Base-by-base conservation (phyloP, 805 yeast genomes). In the Wickerhamomyces hampshirensis region DNA sequence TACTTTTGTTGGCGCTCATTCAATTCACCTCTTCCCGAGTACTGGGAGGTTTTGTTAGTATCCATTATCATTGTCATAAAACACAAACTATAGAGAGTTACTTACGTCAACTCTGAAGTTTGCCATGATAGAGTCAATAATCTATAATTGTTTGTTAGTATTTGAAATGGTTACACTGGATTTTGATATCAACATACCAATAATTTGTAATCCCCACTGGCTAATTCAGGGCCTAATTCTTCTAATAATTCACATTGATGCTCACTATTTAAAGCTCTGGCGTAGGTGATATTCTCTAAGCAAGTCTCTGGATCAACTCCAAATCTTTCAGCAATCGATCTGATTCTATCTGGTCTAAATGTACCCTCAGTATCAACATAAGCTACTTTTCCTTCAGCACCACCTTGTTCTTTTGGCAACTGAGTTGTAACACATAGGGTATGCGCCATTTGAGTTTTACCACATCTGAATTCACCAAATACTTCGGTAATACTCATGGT, bases 281-380 rank as follows among this genome's bases (percentile, higher is more conserved):
- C 89, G 49, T 82, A 83, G 1, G 84, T 78, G 24, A 82, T 80
- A 47, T 78, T 82, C 46, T 77, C 86, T 34, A 81, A 62, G 42
- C 86, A 78, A 26, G 75, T 74, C 43, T 77, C 81, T 1, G 85
- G 77, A 47, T 82, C 84, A 40, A 83, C 66, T 0, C 77, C 83
- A 55, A 75, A 83, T 38, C 85, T 61, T 44, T 70, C 75, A 2
- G 91, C 87, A 47, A 84, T 83, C 28, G 79, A 73, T 27, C 58
- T 62, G 34, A 75, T 70, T 53, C 80, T 65, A 42, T 80, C 86
- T 3, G 91, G 91, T 39, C 91, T 69, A 46, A 83, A 83, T 1
- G 91, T 83, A 5, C 91, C 91, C 53, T 84, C 91, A 0, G 91
- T 82, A 51, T 84, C 91, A 40, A 83, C 78, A 49, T 76, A 83